Evolutionary conservation across 768 basidiomycete genomes (phyloP).

Genomic region (Mycena belliarum): DNA sequence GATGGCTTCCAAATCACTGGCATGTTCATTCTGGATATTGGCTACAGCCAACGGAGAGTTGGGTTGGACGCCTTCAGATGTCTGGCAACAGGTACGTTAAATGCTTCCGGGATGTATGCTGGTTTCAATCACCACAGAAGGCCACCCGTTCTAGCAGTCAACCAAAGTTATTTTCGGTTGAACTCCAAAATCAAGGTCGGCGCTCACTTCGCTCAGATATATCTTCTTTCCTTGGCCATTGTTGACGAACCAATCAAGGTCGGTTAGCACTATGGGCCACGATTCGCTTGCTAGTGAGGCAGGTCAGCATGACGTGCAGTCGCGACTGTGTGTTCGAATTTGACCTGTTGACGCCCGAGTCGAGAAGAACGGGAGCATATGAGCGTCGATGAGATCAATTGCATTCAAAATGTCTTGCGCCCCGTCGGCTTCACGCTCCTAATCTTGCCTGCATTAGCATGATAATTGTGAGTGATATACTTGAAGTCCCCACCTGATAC

Average conservation of each 20-base stretch:
- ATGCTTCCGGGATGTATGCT: neutral
- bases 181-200: neutral
- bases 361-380: slow-evolving; percentile 74
- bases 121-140: slow-evolving; percentile 41
- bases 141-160: slow-evolving; percentile 73
- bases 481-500: slow-evolving; percentile 38
- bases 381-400: slow-evolving; percentile 64
- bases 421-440: slow-evolving; percentile 46
- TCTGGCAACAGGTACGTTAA: slow-evolving; percentile 23
- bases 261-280: slow-evolving; percentile 61
- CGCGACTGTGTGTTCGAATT: slow-evolving; percentile 6
- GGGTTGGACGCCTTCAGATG: slow-evolving; percentile 60
- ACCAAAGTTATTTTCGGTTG: neutral
- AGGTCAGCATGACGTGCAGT: neutral
- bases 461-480: neutral
- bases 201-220: slow-evolving; percentile 64
- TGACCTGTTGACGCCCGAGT: slow-evolving; percentile 55
- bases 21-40: slow-evolving; percentile 61
- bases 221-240: slow-evolving; percentile 72
- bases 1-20: slow-evolving; percentile 27
- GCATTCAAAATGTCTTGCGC: slow-evolving; percentile 57
- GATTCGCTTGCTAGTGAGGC: slow-evolving; percentile 47
- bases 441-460: neutral
- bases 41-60: slow-evolving; percentile 66
- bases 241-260: slow-evolving; percentile 69